Conservation (phyloP, 257 asterid species). For the Salvia splendens region DNA sequence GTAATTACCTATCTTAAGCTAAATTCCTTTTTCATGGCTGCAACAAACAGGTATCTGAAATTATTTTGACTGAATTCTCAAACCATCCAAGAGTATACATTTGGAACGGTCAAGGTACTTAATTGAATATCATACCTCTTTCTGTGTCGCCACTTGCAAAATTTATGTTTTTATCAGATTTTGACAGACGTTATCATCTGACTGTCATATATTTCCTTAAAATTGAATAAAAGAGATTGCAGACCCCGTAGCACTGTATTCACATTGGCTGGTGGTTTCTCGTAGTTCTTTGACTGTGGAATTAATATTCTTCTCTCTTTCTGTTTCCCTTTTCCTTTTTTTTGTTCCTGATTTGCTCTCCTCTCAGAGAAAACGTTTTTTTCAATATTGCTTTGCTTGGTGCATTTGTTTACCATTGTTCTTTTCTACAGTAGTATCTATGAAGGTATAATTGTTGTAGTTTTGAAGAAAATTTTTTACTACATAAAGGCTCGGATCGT, state of each 20-base stretch:
- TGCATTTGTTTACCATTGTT: not conserved
- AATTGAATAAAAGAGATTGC: slow-evolving; percentile 1
- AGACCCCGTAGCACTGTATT: not conserved
- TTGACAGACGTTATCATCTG: slow-evolving; percentile 1
- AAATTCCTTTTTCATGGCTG: slow-evolving; percentile 35
- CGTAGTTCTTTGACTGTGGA: not conserved
- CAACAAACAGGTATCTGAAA: slow-evolving; percentile 61
- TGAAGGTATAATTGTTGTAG: not conserved
- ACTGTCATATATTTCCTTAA: not conserved
- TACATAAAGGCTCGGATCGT: not conserved
- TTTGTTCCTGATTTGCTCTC: not conserved
- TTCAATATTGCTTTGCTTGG: not conserved
- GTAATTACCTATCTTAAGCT: slow-evolving; percentile 23
- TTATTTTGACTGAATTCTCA: slow-evolving; percentile 51
- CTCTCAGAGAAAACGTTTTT: not conserved
- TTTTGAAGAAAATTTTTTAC: not conserved
- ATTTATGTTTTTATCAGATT: slow-evolving; percentile 13
- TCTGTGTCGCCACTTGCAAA: slow-evolving; percentile 8
- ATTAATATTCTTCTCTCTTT: not conserved
- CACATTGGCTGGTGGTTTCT: not conserved
- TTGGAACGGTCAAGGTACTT: slow-evolving; percentile 83
- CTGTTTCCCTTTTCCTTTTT: not conserved
- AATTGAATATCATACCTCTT: slow-evolving; percentile 18
- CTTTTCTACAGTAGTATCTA: not conserved
- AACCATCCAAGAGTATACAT: slow-evolving; percentile 66